A percentile compares a stretch with the other conserved stretches of the same genome.
Conservation (phyloP, 2,329 filamentous ascomycete species). For the Myriosclerotinia scirpicola region DNA sequence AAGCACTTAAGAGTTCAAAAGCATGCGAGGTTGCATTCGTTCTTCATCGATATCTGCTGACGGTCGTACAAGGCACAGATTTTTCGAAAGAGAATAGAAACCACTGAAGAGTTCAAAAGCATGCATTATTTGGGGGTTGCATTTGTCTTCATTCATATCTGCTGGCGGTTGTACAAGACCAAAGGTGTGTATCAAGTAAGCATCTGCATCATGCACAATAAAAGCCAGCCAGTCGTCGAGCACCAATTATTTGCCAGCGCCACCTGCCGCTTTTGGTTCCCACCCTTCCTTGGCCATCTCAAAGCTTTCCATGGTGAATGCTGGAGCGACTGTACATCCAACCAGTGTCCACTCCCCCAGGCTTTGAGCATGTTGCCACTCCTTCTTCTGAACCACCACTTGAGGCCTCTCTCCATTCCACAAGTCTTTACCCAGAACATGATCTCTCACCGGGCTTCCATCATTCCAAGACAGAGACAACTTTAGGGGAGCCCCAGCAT, state of each 20-base stretch:
- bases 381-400: conserved; percentile 9
- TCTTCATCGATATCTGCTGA: no score
- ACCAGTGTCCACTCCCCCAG: neutral
- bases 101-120: no score
- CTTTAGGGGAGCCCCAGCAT: neutral
- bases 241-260: neutral
- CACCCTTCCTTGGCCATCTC: conserved; percentile 12
- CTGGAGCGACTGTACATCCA: conserved; percentile 3
- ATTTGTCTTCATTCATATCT: conserved; percentile 2
- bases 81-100: no score
- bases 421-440: conserved; percentile 11
- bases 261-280: neutral
- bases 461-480: conserved; percentile 2
- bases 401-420: conserved; percentile 3
- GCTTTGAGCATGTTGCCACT: conserved; percentile 10
- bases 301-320: conserved; percentile 11
- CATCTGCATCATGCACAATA: neutral
- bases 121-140: neutral
- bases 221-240: conserved; percentile 2
- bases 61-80: no score
- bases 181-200: neutral
- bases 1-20: conserved; percentile 1
- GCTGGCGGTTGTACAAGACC: neutral
- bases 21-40: no score
- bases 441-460: conserved; percentile 3